Evolutionary conservation across 1,284 basidiomycete genomes (phyloP), one percentile per base, ranked within the genome.

Genomic region (Malassezia arunalokei): DNA sequence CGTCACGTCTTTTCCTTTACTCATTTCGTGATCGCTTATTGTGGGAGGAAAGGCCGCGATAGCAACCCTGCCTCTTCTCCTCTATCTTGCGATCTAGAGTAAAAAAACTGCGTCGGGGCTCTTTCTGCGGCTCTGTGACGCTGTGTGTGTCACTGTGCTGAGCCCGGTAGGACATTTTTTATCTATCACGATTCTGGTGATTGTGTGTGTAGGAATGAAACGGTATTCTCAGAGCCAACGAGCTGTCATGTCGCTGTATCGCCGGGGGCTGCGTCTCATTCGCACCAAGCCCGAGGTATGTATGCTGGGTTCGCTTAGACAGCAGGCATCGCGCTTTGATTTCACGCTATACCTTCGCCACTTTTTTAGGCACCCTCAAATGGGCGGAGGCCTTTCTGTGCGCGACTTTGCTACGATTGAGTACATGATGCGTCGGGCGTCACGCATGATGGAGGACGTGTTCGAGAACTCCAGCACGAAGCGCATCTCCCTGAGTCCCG

Each of bases 291-390:
- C 53, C 28, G 53, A 49, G 53, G 53, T 50, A 43, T 15, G 53
- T 55, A 38, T 9, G 27, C 9, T n/a, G 8, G 9, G 29, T 27
- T 27, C 17, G 28, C 43, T 31, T 42, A 9, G 6, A 15, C 15
- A 3, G 32, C 56, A 72, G 69, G 54, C 58, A 32, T 50, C 62
- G 27, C 65, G 59, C 40, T 54, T 58, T 30, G 54, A 64, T 50
- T 73, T 73, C 41, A 62, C 58, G 30, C 56, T 71, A 40, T 73
- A 70, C 52, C 52, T 73, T 30, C 68, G 70, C 17, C 67, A 73
- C 54, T 66, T 64, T 41, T 73, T 73, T 46, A 59, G 63, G 27
- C 65, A 66, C 48, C 70, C 70, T 1, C 57, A 56, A 4, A 61
- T 60, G 60, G 68, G 68, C 32, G 68, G 68, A 20, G 64, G 62